Percentiles rank a stretch among this genome's conserved stretches.
Conservation (phyloP, 345 rosid species). For the Aquilaria yunnanensis region DNA sequence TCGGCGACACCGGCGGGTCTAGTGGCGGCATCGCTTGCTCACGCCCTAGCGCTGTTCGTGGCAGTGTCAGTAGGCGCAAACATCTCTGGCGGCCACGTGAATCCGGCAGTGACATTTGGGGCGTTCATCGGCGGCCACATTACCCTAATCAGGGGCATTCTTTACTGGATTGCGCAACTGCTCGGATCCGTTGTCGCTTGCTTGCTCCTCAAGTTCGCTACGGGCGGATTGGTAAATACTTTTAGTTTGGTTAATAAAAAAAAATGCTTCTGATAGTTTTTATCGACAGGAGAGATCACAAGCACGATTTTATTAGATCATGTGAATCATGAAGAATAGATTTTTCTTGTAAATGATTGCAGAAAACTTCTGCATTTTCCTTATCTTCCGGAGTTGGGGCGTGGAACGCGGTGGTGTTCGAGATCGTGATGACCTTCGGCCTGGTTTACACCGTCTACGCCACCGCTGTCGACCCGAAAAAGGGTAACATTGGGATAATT, state of each 20-base stretch:
- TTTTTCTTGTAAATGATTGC: neutral
- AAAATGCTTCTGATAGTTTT: neutral
- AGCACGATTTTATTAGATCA: too few relatives aligned
- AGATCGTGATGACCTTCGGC: conserved; percentile 95
- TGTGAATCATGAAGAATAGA: too few relatives aligned
- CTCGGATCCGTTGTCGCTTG: conserved; percentile 58
- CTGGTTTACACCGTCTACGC: conserved; percentile 88
- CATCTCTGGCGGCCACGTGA: conserved; percentile 77
- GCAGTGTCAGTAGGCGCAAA: conserved; percentile 58
- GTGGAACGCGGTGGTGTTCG: conserved; percentile 76
- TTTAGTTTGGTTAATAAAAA: neutral
- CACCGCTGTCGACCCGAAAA: conserved; percentile 88
- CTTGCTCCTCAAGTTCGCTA: conserved; percentile 57
- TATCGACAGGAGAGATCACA: too few relatives aligned
- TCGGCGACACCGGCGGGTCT: conserved; percentile 58
- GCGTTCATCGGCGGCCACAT: conserved; percentile 67
- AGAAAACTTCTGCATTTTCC: conserved; percentile 60
- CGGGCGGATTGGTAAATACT: conserved; percentile 49
- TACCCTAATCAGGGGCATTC: conserved; percentile 33
- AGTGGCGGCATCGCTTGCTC: conserved; percentile 51
- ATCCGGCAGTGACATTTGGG: conserved; percentile 71
- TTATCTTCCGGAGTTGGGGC: conserved; percentile 62
- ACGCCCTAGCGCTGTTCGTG: conserved; percentile 54
- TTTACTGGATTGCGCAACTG: conserved; percentile 60
- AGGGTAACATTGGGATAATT: conserved; percentile 65